Base-by-base conservation (phyloP, 345 rosid genomes). In the Salix arbutifolia region DNA sequence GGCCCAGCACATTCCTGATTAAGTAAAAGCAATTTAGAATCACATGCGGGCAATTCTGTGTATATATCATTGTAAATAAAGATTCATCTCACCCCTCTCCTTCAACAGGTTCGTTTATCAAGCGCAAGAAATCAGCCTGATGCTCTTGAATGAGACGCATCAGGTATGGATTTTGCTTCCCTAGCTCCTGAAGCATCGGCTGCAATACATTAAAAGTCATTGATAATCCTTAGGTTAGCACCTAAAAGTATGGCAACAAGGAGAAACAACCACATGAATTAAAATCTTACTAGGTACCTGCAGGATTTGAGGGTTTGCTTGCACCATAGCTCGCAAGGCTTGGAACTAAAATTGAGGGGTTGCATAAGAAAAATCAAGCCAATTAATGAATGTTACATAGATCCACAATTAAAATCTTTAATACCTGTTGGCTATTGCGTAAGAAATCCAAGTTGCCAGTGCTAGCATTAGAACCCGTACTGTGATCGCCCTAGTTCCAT, bases 181-280 rank as follows among this genome's bases (percentile, higher is more conserved):
- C 97, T 75, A 94, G 84, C 80, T 94, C 96, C 83, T 90, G 98
- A 82, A 94, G 94, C 98, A 94, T 89, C 40, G 96, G 98, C 98
- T 94, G 86, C 76, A 73, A 62, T 80, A 70, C 31, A 62, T 38
- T 11, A 19, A 8, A 25, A 12, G 25, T 5, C 18, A 38, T 8
- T 9, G 16, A n/a, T 38, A 16, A 28, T 44, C 28, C 11, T 37
- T 35, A 58, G 23, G 33, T n/a, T 60, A 37, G 35, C 23, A 25
- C 4, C 48, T 28, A 2, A n/a, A 66, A 7, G 35, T 31, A 48
- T 21, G 13, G n/a, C 31, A 33, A 48, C 21, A 8, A 40, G 12
- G 26, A 35, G 26, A 5, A 35, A 50, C 31, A 75, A 67, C 23
- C 23, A 50, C 52, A 46, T 12, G 19, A 66, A 76, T 60, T 18